phyloP scores from a whole-genome alignment of 192 early-diverging fungal genomes.

The Anaeromyces robustus region DNA sequence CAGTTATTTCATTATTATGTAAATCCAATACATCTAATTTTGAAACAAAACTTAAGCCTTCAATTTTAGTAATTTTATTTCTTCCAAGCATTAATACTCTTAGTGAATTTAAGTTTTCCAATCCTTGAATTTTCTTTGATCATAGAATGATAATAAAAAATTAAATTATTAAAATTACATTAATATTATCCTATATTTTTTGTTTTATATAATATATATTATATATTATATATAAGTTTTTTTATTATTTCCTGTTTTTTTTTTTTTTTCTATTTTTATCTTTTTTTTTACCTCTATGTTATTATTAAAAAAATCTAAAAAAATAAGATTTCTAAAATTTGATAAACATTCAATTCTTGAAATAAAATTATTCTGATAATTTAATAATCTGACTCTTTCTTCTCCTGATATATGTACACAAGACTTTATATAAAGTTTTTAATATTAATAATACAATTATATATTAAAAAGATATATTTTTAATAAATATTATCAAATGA shows the following conservation, averaged over 20 bases:
- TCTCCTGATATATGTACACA: slow-evolving; percentile 12
- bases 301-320: slow-evolving; percentile 39
- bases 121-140: slow-evolving; percentile 13
- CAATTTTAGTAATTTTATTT: slow-evolving; percentile 22
- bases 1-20: slow-evolving; percentile 24
- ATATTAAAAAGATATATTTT: no score
- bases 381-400: slow-evolving; percentile 20
- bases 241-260: background rate
- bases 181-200: no score
- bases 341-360: slow-evolving; percentile 19
- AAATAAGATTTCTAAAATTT: slow-evolving; percentile 22
- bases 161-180: no score
- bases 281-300: slow-evolving; percentile 13
- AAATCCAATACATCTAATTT: slow-evolving; percentile 35
- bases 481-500: no score
- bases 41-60: slow-evolving; percentile 10
- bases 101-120: slow-evolving; percentile 16
- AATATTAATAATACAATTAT: no score
- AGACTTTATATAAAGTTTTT: no score
- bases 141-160: no score
- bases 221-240: no score
- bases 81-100: slow-evolving; percentile 34
- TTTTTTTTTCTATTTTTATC: background rate
- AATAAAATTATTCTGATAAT: slow-evolving; percentile 33
- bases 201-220: no score